Evolutionary conservation across 176 grass and related monocot genomes (phyloP).

Genomic region (Echinochloa phyllopogon): DNA sequence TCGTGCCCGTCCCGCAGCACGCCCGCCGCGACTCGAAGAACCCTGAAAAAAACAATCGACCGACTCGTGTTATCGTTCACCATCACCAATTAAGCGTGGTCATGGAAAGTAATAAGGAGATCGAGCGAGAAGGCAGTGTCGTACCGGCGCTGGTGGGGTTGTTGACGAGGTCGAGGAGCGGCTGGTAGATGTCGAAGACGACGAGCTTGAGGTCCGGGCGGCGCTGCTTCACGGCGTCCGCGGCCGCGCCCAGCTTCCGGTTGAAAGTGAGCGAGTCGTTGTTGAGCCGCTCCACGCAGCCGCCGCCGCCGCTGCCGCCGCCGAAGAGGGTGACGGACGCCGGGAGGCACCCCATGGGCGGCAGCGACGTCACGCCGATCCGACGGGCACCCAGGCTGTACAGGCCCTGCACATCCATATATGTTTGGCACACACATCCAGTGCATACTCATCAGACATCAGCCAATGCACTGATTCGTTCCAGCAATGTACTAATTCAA

Average conservation of each 20-base stretch:
- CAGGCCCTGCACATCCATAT: constrained; percentile 44
- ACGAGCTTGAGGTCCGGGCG: constrained; percentile 81
- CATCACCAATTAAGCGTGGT: not conserved
- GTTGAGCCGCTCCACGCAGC: constrained; percentile 78
- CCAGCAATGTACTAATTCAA: too few relatives aligned
- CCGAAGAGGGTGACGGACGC: constrained; percentile 79
- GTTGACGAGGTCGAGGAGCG: constrained; percentile 70
- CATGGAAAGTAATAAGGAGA: not conserved
- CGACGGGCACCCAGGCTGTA: constrained; percentile 73
- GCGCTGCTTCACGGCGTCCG: constrained; percentile 50
- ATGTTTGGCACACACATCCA: too few relatives aligned
- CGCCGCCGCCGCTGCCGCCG: constrained; percentile 42
- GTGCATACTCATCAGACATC: too few relatives aligned
- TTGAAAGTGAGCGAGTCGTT: constrained; percentile 74
- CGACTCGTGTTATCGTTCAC: not conserved
- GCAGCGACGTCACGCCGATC: constrained; percentile 90
- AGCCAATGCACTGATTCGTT: too few relatives aligned
- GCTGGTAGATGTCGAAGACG: constrained; percentile 88
- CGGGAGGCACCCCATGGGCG: constrained; percentile 85
- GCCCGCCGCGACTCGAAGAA: constrained; percentile 78
- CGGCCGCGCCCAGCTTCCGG: constrained; percentile 60
- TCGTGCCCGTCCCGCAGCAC: constrained; percentile 92
- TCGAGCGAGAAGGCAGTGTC: too few relatives aligned
- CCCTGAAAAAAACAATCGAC: constrained; percentile 30
- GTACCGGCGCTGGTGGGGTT: constrained; percentile 70